Evolutionary conservation across 257 asterid species (phyloP), one percentile per base, ranked within the genome.

Genomic region (Solanum sitiens): DNA sequence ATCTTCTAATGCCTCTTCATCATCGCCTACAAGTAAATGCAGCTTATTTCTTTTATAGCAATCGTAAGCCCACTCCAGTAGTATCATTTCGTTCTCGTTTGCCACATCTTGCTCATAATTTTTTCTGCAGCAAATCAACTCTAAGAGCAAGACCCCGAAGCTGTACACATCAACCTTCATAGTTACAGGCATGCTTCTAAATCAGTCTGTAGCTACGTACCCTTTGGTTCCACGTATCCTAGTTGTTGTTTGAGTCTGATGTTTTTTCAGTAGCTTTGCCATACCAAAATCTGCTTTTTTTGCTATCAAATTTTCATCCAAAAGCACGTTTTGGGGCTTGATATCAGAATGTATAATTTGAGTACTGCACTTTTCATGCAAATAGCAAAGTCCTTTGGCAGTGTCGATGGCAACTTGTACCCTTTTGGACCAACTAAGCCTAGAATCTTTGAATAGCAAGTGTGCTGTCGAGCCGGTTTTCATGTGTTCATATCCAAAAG

Each of bases 351-450:
- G 91, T 23, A 91, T 90, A 80, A 92, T 89, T 68, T 87, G 92
- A 23, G 71, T 79, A 15, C 85, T 75, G 77, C 92, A 92, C 84
- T 92, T 92, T 85, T 90, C 94, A 21, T 90, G 92, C 20, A 92
- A 89, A 83, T 90, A 92, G 2, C 86, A 40, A 18, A 92, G 89
- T 8, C 92, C 94, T 53, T 86, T 87, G 2, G 94, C 84, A 33
- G 86, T 32, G 32, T 89, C 94, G 0, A 84, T 23, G 10, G 88
- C 89, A 16, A 90, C 88, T 83, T 90, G 84, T 5, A 53, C 89
- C 86, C 92, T 88, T 20, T 72, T 32, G 45, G 76, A 83, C 92
- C 92, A 91, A 25, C 85, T 88, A 0, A 90, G 89, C 71, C 63
- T 89, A 15, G 35, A 16, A 21, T 89, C 74, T 21, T 84, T 32